Evolutionary conservation across 2,329 filamentous ascomycete species (phyloP).

Genomic region (Pseudonectria buxi): DNA sequence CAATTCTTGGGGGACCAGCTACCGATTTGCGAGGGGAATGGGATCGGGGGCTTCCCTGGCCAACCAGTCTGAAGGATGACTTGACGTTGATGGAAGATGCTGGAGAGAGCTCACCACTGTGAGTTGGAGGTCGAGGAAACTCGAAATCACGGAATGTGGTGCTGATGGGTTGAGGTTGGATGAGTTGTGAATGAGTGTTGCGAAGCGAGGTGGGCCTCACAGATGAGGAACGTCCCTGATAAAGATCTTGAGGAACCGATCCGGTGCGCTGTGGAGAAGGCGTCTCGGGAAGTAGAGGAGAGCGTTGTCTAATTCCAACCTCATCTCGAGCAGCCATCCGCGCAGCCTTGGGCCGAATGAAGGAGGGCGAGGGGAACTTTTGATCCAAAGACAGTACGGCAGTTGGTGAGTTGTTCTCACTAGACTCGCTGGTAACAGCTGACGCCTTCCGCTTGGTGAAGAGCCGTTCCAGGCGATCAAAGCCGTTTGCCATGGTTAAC

Average conservation of each 20-base stretch:
- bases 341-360: slow-evolving; percentile 47
- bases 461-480: slow-evolving; percentile 45
- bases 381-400: slow-evolving; percentile 21
- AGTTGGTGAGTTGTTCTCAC: slow-evolving; percentile 15
- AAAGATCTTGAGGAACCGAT: slow-evolving; percentile 10
- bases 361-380: slow-evolving; percentile 46
- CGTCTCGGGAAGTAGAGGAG: slow-evolving; percentile 21
- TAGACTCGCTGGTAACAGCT: slow-evolving; percentile 16
- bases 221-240: slow-evolving; percentile 13
- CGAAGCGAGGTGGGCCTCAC: slow-evolving; percentile 21
- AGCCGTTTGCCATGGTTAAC: slow-evolving; percentile 39
- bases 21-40: slow-evolving; percentile 18
- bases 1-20: slow-evolving; percentile 15
- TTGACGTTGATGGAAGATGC: slow-evolving; percentile 15
- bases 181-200: slow-evolving; percentile 1
- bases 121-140: slow-evolving; percentile 30
- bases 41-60: slow-evolving; percentile 19
- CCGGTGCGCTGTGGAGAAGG: slow-evolving; percentile 11
- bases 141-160: slow-evolving; percentile 30
- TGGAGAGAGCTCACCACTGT: slow-evolving; percentile 19
- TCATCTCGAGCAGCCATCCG: slow-evolving; percentile 54
- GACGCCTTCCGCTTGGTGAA: slow-evolving; percentile 39
- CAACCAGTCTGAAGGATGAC: slow-evolving; percentile 15
- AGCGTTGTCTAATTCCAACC: slow-evolving; percentile 25
- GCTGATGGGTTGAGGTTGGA: slow-evolving; percentile 16